phyloP scores from a whole-genome alignment of 2,329 filamentous ascomycete species.

The Didymella lethalis region DNA sequence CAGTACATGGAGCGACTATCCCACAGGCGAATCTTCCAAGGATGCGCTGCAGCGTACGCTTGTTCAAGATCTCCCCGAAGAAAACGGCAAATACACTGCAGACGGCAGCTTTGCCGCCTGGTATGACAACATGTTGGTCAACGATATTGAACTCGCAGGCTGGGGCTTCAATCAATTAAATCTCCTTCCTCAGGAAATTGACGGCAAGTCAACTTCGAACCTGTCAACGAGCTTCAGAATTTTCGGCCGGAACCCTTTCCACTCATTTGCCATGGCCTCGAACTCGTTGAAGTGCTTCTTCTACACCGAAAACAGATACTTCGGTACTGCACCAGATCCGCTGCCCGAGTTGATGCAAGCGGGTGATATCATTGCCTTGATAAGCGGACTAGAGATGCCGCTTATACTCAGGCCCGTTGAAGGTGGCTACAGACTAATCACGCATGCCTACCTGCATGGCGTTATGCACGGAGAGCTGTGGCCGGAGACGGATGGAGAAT shows the following conservation, averaged over 20 bases:
- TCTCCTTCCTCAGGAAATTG: neutral
- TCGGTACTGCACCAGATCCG: neutral
- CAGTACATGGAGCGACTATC: constrained; percentile 15
- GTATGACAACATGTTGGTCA: constrained; percentile 7
- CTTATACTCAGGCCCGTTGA: neutral
- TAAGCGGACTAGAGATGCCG: neutral
- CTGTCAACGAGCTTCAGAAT: neutral
- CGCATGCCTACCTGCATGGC: neutral
- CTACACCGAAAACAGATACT: neutral
- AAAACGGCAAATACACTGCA: constrained; percentile 1
- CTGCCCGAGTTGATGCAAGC: neutral
- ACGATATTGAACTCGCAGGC: neutral
- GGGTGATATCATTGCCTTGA: neutral
- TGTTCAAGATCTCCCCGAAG: neutral
- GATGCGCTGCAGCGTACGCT: constrained; percentile 12
- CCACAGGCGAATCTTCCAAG: constrained; percentile 5
- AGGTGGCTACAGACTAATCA: neutral
- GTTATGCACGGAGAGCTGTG: neutral
- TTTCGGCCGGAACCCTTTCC: neutral
- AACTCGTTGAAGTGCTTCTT: neutral
- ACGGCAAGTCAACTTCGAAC: neutral
- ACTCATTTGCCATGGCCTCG: neutral
- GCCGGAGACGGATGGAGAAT: neutral
- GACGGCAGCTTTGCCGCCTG: constrained; percentile 7
- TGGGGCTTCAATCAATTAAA: neutral